These are phyloP conservation scores for Pseudomicrostroma phylloplanum DNA, from an alignment of 1,284 basidiomycete species.

Conservation along the genomic window DNA sequence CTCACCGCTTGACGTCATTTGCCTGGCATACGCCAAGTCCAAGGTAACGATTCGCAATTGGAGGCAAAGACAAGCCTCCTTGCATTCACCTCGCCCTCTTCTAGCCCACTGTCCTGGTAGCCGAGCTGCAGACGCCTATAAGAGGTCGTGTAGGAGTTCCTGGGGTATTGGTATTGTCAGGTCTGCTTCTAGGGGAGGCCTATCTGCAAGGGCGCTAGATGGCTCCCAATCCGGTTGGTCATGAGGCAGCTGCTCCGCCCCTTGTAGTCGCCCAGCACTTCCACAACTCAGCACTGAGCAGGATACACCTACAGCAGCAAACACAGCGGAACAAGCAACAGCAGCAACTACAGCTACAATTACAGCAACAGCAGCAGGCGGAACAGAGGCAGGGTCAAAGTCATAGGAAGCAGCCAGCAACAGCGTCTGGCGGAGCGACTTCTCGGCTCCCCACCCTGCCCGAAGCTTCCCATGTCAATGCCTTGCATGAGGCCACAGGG, in stretches of 20 bases:
- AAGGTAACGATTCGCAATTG: too few species aligned
- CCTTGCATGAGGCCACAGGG: conserved; percentile 34
- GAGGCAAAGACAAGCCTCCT: too few species aligned
- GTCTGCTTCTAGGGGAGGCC: too few species aligned
- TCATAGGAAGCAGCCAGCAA: background rate
- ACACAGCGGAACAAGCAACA: background rate
- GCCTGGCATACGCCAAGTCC: too few species aligned
- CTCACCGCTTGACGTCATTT: too few species aligned
- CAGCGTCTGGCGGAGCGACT: background rate
- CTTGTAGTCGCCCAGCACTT: conserved; percentile 3
- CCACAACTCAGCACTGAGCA: background rate
- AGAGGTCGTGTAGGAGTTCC: too few species aligned
- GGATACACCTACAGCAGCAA: conserved; percentile 2
- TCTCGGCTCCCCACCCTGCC: conserved; percentile 22
- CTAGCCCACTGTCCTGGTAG: too few species aligned
- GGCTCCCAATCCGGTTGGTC: conserved; percentile 1
- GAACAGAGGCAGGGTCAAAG: background rate
- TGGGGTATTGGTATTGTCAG: too few species aligned
- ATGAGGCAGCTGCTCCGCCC: background rate
- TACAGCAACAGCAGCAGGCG: conserved; percentile 4
- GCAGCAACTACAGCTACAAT: conserved; percentile 1
- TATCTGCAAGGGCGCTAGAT: too few species aligned
- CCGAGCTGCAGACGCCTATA: too few species aligned
- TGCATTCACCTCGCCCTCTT: too few species aligned
- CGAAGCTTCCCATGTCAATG: conserved; percentile 44